These are phyloP conservation scores for Capsicum pubescens DNA, from an alignment of 257 asterid genomes.

Conservation along the genomic window DNA sequence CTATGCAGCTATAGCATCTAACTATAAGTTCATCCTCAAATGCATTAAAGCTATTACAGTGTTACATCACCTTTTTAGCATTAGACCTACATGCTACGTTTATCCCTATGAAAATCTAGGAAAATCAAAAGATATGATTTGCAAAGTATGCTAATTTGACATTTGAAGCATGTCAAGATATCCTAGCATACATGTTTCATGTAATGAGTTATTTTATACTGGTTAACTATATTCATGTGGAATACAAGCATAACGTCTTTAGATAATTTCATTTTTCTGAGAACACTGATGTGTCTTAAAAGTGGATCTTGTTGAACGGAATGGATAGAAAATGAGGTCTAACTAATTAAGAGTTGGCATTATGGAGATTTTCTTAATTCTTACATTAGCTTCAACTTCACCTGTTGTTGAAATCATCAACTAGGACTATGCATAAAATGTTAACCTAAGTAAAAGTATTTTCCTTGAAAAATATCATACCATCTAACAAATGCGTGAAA, in stretches of 20 bases:
- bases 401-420: background rate
- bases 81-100: background rate
- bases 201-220: background rate
- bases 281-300: background rate
- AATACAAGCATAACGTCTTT: background rate
- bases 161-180: no score
- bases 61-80: background rate
- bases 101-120: background rate
- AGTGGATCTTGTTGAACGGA: background rate
- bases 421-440: background rate
- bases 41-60: background rate
- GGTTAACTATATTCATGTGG: background rate
- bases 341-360: background rate
- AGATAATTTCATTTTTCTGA: no score
- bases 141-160: background rate
- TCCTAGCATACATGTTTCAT: no score
- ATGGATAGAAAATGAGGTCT: background rate
- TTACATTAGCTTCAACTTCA: background rate
- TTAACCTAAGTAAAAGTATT: background rate
- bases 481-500: background rate
- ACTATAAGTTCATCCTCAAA: background rate
- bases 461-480: background rate
- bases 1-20: background rate
- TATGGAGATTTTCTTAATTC: background rate
- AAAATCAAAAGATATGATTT: background rate